Evolutionary conservation across 352 stramenopile genomes (phyloP), one percentile per base, ranked within the genome.

Genomic region (Globisporangium cystogenes): DNA sequence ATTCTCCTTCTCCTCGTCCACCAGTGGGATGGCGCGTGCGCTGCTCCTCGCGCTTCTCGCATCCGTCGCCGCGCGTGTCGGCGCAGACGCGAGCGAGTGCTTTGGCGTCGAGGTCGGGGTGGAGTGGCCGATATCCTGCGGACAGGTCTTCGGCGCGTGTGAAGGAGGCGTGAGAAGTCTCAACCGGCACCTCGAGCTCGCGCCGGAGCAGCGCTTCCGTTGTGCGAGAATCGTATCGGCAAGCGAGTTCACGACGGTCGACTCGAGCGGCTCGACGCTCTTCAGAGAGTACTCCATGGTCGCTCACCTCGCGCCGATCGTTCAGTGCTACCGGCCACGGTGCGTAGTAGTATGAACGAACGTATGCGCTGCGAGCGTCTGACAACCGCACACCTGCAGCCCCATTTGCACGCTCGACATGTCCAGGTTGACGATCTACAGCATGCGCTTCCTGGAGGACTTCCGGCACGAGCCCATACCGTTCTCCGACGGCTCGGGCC

Each of bases 181-280:
- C 35, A 87, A 82, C 56, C 50, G 74, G 50, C 70, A 88, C 59
- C 64, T 87, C 1, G 51, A 60, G 3, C 33, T 53, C 40, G 29
- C 53, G 0, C 41, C 23, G 5, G 51, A 43, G 10, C 63, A 63
- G 15, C 27, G 39, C 23, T 72, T 78, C 41, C 67, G 74, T 40
- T 68, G 74, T 6, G 76, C 88, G 39, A 85, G 68, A 53, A 48
- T 90, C 49, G 63, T 87, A 18, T 87, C 79, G 24, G 79, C 79
- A n/a, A 87, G 69, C 36, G 63, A 84, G 37, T 82, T 72, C 23
- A 65, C 59, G 52, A 65, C 53, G 26, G 59, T 70, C 42, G 35
- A 56, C 33, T 64, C 67, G 6, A 71, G 73, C 14, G 62, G 61
- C 52, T 14, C 16, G 37, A 79, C 64, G 33, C 69, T 74, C 40